Evolutionary conservation across 2,329 filamentous ascomycete species (phyloP), one percentile per base, ranked within the genome.

Genomic region (Knufia fluminis): DNA sequence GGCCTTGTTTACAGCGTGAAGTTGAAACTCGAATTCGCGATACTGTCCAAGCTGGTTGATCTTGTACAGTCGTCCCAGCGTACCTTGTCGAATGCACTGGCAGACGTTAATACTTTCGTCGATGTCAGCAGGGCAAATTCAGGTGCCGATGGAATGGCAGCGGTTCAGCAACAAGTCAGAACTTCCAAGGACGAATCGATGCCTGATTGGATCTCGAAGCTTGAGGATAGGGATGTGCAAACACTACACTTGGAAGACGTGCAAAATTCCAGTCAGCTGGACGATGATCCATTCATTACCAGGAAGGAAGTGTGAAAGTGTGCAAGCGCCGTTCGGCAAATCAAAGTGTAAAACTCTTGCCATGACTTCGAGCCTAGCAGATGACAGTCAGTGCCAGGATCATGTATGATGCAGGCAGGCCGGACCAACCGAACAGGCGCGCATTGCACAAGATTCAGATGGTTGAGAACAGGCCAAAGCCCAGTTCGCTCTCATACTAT

Each of bases 1-100:
- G 63, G 65, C 1, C 64, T 64, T 7, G 59, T 56, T 0, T 66
- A 66, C 45, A 64, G 63, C 46, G 56, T 66, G 49, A 66, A 66
- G 66, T 65, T 77, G 28, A 76, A 77, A 48, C 69, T 78, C 3
- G 78, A 80, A 61, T 72, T 73, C 52, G 71, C 74, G 17, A 71
- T 80, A 31, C 63, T 80, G 3, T 66, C 74, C 6, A 68, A 68
- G 46, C 57, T 73, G 7, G 65, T 72, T n/a, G 52, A 51, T 14
- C 39, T 54, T 14, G 52, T 48, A 22, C 43, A 48, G 32, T 42
- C 36, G 22, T 41, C 39, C 16, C 36, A 50, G 22, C 45, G 44
- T 9, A 39, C 28, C 32, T 24, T 46, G 28, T 40, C 46, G 10
- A 17, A 49, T 3, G 4, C 41, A 23, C 24, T 52, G 31, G 42